These are phyloP conservation scores for Ophiostoma angusticollis DNA, from an alignment of 2,329 filamentous ascomycete genomes.

Conservation along the genomic window DNA sequence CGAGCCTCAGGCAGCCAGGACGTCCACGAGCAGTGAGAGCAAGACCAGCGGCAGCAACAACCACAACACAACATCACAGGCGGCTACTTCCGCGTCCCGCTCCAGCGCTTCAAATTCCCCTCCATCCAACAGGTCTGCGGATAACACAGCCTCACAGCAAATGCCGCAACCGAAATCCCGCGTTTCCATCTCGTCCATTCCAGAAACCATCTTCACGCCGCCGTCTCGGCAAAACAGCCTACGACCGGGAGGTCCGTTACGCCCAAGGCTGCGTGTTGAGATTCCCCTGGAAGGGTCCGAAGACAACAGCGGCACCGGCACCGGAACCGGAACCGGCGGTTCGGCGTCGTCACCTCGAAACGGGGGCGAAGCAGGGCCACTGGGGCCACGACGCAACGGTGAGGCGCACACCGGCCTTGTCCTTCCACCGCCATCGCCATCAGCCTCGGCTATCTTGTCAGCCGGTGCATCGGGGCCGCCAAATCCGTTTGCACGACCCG, in stretches of 20 bases:
- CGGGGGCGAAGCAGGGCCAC: constrained; percentile 44
- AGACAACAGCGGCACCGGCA: constrained; percentile 58
- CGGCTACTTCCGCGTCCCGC: constrained; percentile 17
- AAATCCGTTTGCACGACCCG: constrained; percentile 86
- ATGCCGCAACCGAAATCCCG: constrained; percentile 29
- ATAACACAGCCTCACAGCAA: constrained; percentile 35
- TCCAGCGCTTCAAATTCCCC: constrained; percentile 35
- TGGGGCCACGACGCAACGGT: constrained; percentile 29
- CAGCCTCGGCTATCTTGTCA: constrained; percentile 70
- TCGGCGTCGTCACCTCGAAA: constrained; percentile 48
- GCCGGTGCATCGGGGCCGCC: constrained; percentile 86
- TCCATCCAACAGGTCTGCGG: constrained; percentile 36
- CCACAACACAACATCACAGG: constrained; percentile 14
- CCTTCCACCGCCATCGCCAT: constrained; percentile 84
- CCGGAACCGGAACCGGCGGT: constrained; percentile 60
- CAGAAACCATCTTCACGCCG: constrained; percentile 53
- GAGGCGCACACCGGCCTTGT: constrained; percentile 47
- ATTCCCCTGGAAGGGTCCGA: constrained; percentile 80
- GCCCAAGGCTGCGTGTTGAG: constrained; percentile 81
- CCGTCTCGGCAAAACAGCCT: constrained; percentile 70
- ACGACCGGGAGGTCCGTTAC: constrained; percentile 48
- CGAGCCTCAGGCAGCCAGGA: constrained; percentile 18
- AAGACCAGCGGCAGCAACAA: neutral
- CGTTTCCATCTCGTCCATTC: constrained; percentile 46
- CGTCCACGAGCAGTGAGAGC: constrained; percentile 1